Conservation (phyloP, 192 early-diverging fungal species). For the Coemansia sp. region DNA sequence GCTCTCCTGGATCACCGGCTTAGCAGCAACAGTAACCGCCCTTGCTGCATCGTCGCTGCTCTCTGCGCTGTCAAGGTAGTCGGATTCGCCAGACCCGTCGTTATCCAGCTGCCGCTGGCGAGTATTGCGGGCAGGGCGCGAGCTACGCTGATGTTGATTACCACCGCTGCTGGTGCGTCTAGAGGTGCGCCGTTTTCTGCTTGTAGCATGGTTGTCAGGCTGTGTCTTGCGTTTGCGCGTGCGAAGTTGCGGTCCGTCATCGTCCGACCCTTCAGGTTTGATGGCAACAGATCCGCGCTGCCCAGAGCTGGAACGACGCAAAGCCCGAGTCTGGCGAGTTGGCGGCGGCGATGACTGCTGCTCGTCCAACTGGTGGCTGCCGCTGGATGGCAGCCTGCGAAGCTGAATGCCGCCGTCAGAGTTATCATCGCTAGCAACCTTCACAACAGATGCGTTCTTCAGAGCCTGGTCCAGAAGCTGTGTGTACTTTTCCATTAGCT, state of each 20-base stretch:
- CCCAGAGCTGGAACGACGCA: not conserved
- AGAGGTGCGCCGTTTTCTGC: not conserved
- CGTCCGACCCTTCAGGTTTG: not conserved
- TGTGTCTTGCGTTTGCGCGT: slow-evolving; percentile 26
- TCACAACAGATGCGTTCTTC: not conserved
- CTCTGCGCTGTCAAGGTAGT: slow-evolving; percentile 3
- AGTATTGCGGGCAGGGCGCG: not conserved
- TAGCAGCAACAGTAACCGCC: not conserved
- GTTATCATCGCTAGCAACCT: slow-evolving; percentile 3
- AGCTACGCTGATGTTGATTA: not conserved
- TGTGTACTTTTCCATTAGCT: slow-evolving; percentile 22
- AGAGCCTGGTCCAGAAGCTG: slow-evolving; percentile 11
- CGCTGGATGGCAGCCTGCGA: not conserved
- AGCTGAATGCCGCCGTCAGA: not conserved
- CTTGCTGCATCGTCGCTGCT: not conserved
- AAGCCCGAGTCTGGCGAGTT: not conserved
- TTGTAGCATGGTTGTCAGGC: not conserved
- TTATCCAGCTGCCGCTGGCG: not conserved
- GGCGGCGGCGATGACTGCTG: slow-evolving; percentile 1
- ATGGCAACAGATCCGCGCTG: not conserved
- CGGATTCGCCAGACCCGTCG: slow-evolving; percentile 5
- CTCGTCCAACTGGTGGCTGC: not conserved
- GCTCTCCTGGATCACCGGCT: not conserved
- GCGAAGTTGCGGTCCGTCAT: not conserved
- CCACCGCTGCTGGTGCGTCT: slow-evolving; percentile 5